Conservation (phyloP, 805 yeast genomes). For the Vanderwaltozyma polyspora region DNA sequence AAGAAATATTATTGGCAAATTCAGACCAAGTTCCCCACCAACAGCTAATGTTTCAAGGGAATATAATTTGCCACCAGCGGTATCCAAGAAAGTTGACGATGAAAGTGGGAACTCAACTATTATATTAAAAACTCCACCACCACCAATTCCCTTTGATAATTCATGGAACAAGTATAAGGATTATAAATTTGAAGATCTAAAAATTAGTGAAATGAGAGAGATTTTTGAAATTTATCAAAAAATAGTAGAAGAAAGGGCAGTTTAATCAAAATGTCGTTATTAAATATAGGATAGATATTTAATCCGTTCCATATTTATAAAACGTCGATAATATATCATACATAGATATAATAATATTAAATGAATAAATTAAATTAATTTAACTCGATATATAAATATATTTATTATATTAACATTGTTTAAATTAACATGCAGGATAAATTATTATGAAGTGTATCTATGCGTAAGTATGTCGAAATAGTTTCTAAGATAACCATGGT, state of each 20-base stretch:
- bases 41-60: constrained; percentile 9
- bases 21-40: constrained; percentile 25
- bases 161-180: constrained; percentile 15
- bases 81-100: constrained; percentile 2
- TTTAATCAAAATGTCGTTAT: background rate
- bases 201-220: constrained; percentile 17
- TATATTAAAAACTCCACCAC: background rate
- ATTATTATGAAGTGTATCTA: too few species aligned
- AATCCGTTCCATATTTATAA: too few species aligned
- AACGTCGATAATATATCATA: too few species aligned
- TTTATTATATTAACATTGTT: too few species aligned
- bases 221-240: constrained; percentile 24
- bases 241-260: constrained; percentile 2
- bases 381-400: too few species aligned
- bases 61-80: constrained; percentile 11
- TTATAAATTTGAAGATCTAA: constrained; percentile 23
- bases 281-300: background rate
- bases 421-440: background rate
- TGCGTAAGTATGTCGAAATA: too few species aligned
- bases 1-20: constrained; percentile 21
- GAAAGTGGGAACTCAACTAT: background rate
- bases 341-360: too few species aligned
- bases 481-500: background rate
- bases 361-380: too few species aligned
- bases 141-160: too few species aligned